phyloP scores from a whole-genome alignment of 371 early-diverging fungal genomes.

The Mucor saturninus region DNA sequence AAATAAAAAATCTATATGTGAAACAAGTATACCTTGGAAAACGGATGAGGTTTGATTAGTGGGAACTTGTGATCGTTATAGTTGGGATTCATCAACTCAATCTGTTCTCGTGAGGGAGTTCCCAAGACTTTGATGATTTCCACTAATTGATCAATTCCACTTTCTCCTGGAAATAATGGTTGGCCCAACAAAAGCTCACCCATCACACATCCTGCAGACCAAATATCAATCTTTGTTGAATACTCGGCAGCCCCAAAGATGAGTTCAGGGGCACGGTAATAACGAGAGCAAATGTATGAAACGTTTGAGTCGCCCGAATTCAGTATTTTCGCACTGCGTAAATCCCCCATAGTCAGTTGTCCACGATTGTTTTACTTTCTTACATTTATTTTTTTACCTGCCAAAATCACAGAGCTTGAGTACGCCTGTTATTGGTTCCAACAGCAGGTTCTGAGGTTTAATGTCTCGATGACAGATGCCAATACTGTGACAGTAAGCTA shows the following conservation, averaged over 20 bases:
- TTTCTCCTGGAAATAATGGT: conserved; percentile 97
- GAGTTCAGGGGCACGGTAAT: conserved; percentile 96
- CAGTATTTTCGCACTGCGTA: conserved; percentile 83
- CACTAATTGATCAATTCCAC: conserved; percentile 97
- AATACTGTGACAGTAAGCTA: conserved; percentile 94
- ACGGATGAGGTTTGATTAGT: conserved; percentile 89
- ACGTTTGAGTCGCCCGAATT: conserved; percentile 91
- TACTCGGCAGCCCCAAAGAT: conserved; percentile 94
- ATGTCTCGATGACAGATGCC: conserved; percentile 95
- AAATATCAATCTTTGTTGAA: conserved; percentile 89
- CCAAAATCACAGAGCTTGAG: conserved; percentile 99
- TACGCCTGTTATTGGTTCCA: conserved; percentile 86
- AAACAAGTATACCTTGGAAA: conserved; percentile 60
- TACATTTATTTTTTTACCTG: conserved; percentile 40
- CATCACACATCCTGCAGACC: conserved; percentile 98
- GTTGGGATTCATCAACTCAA: conserved; percentile 91
- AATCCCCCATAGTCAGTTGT: neutral
- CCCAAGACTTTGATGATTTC: conserved; percentile 98
- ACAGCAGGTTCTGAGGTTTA: conserved; percentile 98
- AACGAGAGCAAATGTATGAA: conserved; percentile 95
- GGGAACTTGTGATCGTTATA: conserved; percentile 96
- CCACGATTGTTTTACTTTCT: neutral
- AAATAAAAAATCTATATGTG: too few relatives aligned
- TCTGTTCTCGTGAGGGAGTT: conserved; percentile 94
- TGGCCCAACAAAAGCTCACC: conserved; percentile 92